Conservation (phyloP, 164 flowering plant species). For the Santalum album region DNA sequence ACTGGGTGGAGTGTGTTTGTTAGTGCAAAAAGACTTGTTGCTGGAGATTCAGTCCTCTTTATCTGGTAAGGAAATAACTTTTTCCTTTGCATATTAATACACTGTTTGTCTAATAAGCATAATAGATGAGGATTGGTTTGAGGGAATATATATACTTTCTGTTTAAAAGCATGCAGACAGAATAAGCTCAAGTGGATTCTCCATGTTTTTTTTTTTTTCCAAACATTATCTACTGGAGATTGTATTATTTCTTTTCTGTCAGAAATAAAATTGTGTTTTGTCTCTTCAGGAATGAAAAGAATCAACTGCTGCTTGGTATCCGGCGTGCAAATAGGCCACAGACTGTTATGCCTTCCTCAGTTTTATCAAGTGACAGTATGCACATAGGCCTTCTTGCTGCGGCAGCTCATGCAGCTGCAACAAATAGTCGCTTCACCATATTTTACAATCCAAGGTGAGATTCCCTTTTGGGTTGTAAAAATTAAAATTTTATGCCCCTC, state of each 20-base stretch:
- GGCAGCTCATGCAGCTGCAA: constrained; percentile 95
- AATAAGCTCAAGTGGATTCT: no score
- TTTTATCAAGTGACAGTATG: constrained; percentile 93
- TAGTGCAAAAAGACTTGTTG: constrained; percentile 83
- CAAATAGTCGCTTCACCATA: constrained; percentile 84
- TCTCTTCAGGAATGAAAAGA: constrained; percentile 80
- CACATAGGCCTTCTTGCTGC: constrained; percentile 95
- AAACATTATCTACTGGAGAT: no score
- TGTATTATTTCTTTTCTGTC: no score
- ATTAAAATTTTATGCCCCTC: background rate
- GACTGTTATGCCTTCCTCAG: constrained; percentile 91
- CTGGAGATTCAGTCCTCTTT: constrained; percentile 88
- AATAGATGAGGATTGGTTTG: no score
- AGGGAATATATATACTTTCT: no score
- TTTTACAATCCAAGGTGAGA: constrained; percentile 87
- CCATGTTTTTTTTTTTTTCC: no score
- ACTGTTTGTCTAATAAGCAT: no score
- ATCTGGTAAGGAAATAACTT: constrained; percentile 48
- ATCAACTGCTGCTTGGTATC: constrained; percentile 79
- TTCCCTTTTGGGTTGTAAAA: no score
- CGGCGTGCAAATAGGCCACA: constrained; percentile 85
- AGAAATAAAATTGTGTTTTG: background rate
- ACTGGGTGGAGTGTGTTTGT: constrained; percentile 94
- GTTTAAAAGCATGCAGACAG: no score
- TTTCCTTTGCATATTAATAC: no score